Conservation (phyloP, 352 stramenopile genomes). For the Pythium utonaiense region DNA sequence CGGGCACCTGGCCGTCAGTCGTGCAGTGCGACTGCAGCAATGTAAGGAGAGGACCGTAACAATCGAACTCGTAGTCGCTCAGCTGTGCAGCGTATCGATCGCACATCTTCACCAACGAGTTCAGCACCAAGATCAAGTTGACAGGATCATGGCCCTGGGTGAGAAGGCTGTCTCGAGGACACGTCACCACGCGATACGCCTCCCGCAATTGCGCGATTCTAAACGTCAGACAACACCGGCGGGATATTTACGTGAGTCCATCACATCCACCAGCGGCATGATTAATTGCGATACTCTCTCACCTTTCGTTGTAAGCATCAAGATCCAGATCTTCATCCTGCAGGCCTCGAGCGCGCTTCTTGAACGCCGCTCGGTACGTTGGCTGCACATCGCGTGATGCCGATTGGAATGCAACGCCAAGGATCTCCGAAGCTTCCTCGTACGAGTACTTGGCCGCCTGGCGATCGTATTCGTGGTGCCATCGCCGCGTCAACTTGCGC, state of each 20-base stretch:
- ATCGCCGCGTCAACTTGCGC: constrained; percentile 63
- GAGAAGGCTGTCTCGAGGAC: constrained; percentile 59
- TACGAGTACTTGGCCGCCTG: constrained; percentile 23
- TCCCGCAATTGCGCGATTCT: constrained; percentile 48
- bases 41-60: constrained; percentile 57
- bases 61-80: constrained; percentile 59
- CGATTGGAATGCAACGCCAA: constrained; percentile 27
- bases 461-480: constrained; percentile 68
- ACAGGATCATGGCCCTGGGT: constrained; percentile 65
- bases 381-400: constrained; percentile 17
- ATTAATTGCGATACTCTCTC: too few species aligned
- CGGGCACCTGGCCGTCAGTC: constrained; percentile 32
- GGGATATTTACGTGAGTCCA: too few species aligned
- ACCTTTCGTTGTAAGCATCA: constrained; percentile 43
- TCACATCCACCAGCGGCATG: too few species aligned
- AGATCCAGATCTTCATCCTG: constrained; percentile 24
- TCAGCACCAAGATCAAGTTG: constrained; percentile 64
- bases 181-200: constrained; percentile 66
- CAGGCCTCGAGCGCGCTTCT: constrained; percentile 42
- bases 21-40: constrained; percentile 64
- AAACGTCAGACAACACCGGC: too few species aligned
- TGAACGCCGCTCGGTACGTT: constrained; percentile 54
- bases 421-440: constrained; percentile 38
- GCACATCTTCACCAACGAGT: constrained; percentile 63
- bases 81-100: constrained; percentile 53